Percentiles rank a stretch among this genome's conserved stretches.
Conservation (phyloP, 2,329 filamentous ascomycete species). For the Fusarium udum region DNA sequence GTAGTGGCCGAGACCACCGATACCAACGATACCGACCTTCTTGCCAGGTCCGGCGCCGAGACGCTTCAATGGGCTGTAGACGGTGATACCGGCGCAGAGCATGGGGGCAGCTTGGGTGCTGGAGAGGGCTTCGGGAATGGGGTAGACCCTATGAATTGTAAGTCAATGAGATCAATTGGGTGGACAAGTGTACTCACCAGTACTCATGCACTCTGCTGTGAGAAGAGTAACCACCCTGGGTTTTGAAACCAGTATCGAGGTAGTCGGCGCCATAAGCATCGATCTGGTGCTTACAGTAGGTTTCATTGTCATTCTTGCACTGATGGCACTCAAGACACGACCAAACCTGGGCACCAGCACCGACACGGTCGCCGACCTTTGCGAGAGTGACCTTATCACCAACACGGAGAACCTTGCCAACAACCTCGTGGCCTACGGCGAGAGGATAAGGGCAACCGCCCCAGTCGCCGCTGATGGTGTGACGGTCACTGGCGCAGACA, state of each 20-base stretch:
- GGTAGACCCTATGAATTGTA: slow-evolving; percentile 62
- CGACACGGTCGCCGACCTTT: slow-evolving; percentile 67
- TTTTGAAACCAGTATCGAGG: slow-evolving; percentile 61
- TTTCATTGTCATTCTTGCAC: slow-evolving; percentile 54
- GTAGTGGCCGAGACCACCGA: slow-evolving; percentile 78
- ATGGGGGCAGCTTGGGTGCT: slow-evolving; percentile 76
- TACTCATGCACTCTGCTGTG: slow-evolving; percentile 50
- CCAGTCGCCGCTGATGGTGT: slow-evolving; percentile 77
- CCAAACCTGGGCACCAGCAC: slow-evolving; percentile 65
- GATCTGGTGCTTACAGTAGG: slow-evolving; percentile 52
- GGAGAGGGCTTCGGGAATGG: slow-evolving; percentile 77
- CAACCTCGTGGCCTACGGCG: slow-evolving; percentile 77
- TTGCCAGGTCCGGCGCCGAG: slow-evolving; percentile 80
- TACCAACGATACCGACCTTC: slow-evolving; percentile 79
- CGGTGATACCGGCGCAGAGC: slow-evolving; percentile 86
- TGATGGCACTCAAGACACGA: slow-evolving; percentile 59
- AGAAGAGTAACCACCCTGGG: slow-evolving; percentile 65
- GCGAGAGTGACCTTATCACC: slow-evolving; percentile 61
- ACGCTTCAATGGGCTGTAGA: slow-evolving; percentile 79
- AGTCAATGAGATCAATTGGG: background rate
- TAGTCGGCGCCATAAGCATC: slow-evolving; percentile 63
- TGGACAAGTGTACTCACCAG: slow-evolving; percentile 54
- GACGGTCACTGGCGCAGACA: slow-evolving; percentile 77
- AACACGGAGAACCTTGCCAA: slow-evolving; percentile 74
- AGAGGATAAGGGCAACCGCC: slow-evolving; percentile 69